Evolutionary conservation across 208 protist species (phyloP), one percentile per base, ranked within the genome.

Genomic region (Trypanosoma caninum): DNA sequence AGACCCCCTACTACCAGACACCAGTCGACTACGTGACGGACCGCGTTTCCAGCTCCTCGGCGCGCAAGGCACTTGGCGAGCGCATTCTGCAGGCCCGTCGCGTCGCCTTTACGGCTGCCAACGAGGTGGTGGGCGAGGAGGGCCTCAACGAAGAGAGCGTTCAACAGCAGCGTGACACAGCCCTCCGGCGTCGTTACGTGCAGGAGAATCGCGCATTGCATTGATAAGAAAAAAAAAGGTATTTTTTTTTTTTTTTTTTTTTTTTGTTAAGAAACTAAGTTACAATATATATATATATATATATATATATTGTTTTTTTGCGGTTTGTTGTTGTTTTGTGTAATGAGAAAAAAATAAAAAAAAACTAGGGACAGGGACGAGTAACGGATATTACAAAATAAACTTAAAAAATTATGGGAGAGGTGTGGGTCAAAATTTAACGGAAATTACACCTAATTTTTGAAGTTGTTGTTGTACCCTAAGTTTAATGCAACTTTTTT

Each of bases 131-230:
- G 0, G 83, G 85, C 0, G 83, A 89, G 59, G 84, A 89, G 50
- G 89, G 88, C 51, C 70, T 86, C 60, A 89, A 93, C 66, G 75
- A 81, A 42, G 77, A 74, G 33, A 84, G 53, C 3, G 83, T 77
- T 35, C 74, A 81, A 59, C 85, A 93, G 72, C 89, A 90, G 75
- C 80, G 81, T 23, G 89, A 95, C 31, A 77, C 88, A 14, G 89
- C 70, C 6, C 76, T 95, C 7, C 89, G 83, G 53, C 89, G 89
- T 34, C 85, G 89, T 59, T 78, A 82, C 72, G 57, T 90, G 13
- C 83, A 91, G 46, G 78, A 91, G 38, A 63, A 20, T 33, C 84
- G 79, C 37, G 40, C 55, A 35, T 55, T 42, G 47, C 74, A 84
- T 47, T 87, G 72, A 22, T 4, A 13, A 35, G 13, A 2, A 31